phyloP scores from a whole-genome alignment of 2,329 filamentous ascomycete species.

The Trichoderma asperellum region DNA sequence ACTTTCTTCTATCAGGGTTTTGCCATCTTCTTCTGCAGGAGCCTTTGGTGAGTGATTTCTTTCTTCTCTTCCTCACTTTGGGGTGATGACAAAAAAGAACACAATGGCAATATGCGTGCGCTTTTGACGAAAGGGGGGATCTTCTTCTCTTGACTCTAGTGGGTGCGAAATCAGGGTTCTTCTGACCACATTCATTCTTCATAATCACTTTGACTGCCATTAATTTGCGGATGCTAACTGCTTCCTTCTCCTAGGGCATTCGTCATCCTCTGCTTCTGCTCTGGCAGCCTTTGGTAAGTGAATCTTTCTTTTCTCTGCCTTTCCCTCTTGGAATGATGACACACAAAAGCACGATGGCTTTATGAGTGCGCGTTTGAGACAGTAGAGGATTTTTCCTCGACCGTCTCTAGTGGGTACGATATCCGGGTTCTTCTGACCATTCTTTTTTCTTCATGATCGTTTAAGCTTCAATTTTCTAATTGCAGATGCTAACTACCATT shows the following conservation, averaged over 20 bases:
- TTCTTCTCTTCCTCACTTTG: no score
- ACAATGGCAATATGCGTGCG: neutral
- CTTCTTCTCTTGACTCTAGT: neutral
- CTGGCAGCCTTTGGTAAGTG: neutral
- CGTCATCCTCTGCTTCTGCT: neutral
- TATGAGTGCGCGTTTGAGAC: neutral
- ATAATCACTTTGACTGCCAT: neutral
- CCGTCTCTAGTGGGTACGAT: neutral
- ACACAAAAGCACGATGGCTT: neutral
- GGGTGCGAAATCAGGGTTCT: neutral
- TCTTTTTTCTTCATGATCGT: neutral
- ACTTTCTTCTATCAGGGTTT: no score
- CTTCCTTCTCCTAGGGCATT: neutral
- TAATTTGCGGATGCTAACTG: neutral
- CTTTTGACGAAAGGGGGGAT: neutral
- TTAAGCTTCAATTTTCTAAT: neutral
- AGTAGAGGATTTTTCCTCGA: neutral
- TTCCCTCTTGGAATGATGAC: neutral
- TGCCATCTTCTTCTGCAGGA: no score
- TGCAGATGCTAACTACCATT: neutral
- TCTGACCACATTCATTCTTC: neutral
- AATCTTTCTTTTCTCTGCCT: neutral
- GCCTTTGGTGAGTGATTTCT: no score
- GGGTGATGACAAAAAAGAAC: neutral
- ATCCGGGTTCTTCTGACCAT: slow-evolving; percentile 5